phyloP scores from a whole-genome alignment of 352 stramenopile genomes.

The Globisporangium perplexum region DNA sequence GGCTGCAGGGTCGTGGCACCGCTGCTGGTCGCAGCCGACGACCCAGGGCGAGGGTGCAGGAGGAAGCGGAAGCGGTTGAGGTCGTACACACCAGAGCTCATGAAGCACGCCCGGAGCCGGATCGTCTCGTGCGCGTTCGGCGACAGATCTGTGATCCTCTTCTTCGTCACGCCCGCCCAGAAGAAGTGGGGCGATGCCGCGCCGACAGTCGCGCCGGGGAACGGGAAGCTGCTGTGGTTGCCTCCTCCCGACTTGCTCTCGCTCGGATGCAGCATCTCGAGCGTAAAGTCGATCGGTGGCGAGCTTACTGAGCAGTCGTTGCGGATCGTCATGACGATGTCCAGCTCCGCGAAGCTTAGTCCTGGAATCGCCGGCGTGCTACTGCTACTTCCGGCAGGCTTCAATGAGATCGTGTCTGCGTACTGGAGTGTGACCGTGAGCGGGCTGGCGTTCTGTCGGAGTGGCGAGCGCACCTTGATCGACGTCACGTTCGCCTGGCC shows the following conservation, averaged over 20 bases:
- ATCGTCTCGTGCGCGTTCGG: slow-evolving; percentile 41
- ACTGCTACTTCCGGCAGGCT: slow-evolving; percentile 4
- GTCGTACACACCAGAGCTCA: slow-evolving; percentile 69
- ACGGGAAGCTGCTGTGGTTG: slow-evolving; percentile 5
- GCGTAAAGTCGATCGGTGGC: slow-evolving; percentile 58
- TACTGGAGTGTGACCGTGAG: slow-evolving; percentile 71
- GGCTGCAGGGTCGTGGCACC: slow-evolving; percentile 11
- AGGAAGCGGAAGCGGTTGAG: slow-evolving; percentile 76
- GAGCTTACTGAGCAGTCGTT: slow-evolving; percentile 55
- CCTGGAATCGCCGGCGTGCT: slow-evolving; percentile 12
- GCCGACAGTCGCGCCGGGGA: slow-evolving; percentile 1
- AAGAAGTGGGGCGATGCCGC: slow-evolving; percentile 62
- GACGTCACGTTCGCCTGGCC: slow-evolving; percentile 63
- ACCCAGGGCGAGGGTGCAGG: slow-evolving; percentile 19
- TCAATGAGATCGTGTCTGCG: slow-evolving; percentile 28
- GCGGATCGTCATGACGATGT: slow-evolving; percentile 71
- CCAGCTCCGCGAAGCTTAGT: slow-evolving; percentile 48
- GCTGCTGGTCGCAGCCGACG: not conserved
- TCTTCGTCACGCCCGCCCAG: slow-evolving; percentile 75
- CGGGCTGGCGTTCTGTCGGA: slow-evolving; percentile 43
- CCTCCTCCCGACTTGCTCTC: slow-evolving; percentile 26
- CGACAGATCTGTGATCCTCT: slow-evolving; percentile 45
- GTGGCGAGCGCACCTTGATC: slow-evolving; percentile 47
- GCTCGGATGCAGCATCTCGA: slow-evolving; percentile 75
- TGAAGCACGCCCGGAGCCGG: slow-evolving; percentile 68